A percentile compares a stretch with the other conserved stretches of the same genome.
Evolutionary conservation across 2,329 filamentous ascomycete species (phyloP).

Genomic region (Mycosphaerella sp.): DNA sequence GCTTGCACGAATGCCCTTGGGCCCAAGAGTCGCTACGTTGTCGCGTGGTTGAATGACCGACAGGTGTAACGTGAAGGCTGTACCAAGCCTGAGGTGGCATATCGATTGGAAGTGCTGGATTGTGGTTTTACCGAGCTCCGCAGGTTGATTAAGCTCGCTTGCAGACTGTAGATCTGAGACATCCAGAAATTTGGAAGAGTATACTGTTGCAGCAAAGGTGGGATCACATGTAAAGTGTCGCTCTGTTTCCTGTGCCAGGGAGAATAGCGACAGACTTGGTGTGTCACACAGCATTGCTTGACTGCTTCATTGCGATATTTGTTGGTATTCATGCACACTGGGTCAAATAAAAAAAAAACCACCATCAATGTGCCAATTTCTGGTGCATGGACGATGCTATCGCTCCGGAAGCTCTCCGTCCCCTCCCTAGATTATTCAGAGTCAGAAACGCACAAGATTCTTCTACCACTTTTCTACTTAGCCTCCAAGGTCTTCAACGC

Average conservation of each 20-base stretch:
- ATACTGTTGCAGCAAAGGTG: not conserved
- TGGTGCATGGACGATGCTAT: no score
- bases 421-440: no score
- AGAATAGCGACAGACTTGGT: not conserved
- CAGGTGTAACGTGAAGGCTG: not conserved
- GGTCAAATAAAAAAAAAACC: no score
- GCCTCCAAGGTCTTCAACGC: no score
- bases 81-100: not conserved
- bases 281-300: not conserved
- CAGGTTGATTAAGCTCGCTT: constrained; percentile 20
- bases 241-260: not conserved
- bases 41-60: constrained; percentile 31
- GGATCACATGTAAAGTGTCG: not conserved
- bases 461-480: no score
- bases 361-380: no score
- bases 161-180: constrained; percentile 16
- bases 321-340: no score
- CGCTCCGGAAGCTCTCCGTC: no score
- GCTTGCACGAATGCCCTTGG: not conserved
- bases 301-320: not conserved
- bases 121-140: constrained; percentile 13
- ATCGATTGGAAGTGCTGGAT: constrained; percentile 1
- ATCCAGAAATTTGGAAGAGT: constrained; percentile 6
- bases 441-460: no score
- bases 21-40: not conserved